These are phyloP conservation scores for Vitis hybrid DNA, from an alignment of 177 flowering plant species.

Conservation along the genomic window DNA sequence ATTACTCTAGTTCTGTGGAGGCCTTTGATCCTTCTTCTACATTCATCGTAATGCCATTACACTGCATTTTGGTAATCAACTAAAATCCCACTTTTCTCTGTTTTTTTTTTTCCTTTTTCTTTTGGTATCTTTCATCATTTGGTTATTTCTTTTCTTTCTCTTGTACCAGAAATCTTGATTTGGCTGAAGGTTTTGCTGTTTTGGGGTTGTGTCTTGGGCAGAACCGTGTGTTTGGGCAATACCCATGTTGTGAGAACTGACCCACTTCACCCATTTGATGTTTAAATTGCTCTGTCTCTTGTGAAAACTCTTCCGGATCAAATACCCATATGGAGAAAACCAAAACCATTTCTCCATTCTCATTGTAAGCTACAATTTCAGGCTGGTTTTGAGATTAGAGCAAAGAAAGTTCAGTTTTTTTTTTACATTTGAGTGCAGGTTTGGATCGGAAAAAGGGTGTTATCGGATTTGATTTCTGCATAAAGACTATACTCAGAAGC, in stretches of 20 bases:
- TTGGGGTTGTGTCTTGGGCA: not conserved
- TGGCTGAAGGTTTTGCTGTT: not conserved
- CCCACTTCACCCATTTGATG: not conserved
- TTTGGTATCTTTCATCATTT: no score
- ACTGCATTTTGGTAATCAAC: no score
- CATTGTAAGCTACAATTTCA: not conserved
- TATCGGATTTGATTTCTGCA: no score
- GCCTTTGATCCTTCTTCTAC: no score
- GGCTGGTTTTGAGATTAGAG: not conserved
- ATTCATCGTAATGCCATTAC: no score
- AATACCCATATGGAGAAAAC: not conserved
- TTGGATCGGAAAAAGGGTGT: no score
- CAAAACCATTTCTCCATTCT: conserved; percentile 1
- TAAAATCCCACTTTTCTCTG: no score
- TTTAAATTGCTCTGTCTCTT: not conserved
- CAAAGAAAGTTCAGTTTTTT: not conserved
- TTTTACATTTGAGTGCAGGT: not conserved
- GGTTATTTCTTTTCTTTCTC: no score
- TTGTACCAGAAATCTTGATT: not conserved
- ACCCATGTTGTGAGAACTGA: not conserved
- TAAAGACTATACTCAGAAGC: no score
- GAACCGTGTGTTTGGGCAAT: not conserved
- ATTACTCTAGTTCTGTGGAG: no score
- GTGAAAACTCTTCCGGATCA: not conserved
- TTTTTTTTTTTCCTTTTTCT: no score